Base-by-base conservation (phyloP, 257 asterid species). In the Solanum lycopersicoides region DNA sequence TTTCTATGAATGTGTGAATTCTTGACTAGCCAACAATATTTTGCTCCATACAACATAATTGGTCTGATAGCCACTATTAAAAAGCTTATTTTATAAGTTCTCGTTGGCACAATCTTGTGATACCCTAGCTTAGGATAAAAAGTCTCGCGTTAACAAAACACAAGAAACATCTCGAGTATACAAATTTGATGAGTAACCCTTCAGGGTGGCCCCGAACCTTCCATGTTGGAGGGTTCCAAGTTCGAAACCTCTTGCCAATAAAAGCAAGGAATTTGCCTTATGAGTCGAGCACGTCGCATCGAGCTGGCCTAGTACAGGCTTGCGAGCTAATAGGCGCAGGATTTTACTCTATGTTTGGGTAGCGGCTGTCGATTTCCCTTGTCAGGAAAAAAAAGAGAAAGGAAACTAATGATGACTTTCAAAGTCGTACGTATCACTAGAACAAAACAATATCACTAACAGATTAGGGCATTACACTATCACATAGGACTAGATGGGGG, bases 191-290 rank as follows among this genome's bases (percentile, higher is more conserved):
- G 11, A 0, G n/a, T 0, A 18, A 53, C 11, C n/a, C 4, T 0
- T 6, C 2, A 7, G 4, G 63, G 63, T 53, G n/a, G 0, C 4
- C 63, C n/a, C 7, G n/a, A 0, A 0, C 7, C 2, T 6, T 53
- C 10, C 1, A 16, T 16, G 4, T 16, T 6, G 23, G 10, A 53
- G 10, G 10, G 63, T 53, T 4, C 7, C n/a, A 53, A 53, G 63
- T 53, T 53, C 0, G 0, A 18, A 18, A 18, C 0, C 10, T 0
- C 11, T 53, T 53, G 23, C 10, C 63, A 3, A 16, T 4, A 1
- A 16, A 16, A 7, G 63, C n/a, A 53, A 53, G 2, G 0, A 0
- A 0, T 53, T 7, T 53, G 0, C n/a, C 63, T 53, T 53, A 0
- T 7, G 11, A 0, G 1, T 53, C n/a, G 11, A 53, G 63, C 63